Conservation (phyloP, 225 moss, liverwort and hornwort genomes). For the Pleurozium schreberi region DNA sequence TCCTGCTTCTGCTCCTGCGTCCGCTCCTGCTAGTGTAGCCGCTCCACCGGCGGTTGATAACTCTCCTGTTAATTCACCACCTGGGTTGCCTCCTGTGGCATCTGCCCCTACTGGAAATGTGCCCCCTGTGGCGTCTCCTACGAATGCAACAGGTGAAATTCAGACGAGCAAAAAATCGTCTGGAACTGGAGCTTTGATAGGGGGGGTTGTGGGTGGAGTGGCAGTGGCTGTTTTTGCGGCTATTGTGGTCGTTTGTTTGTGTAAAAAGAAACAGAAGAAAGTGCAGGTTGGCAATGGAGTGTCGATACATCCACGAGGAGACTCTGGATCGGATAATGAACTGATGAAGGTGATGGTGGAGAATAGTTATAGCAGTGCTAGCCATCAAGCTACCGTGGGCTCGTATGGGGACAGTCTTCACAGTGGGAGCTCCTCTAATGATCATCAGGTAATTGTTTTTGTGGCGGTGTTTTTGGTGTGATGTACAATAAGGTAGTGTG, state of each 20-base stretch:
- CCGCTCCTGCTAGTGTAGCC: background rate
- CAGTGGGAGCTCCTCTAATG: constrained; percentile 18
- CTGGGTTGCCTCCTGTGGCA: background rate
- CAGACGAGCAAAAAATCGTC: background rate
- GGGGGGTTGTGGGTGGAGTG: constrained; percentile 10
- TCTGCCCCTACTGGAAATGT: background rate
- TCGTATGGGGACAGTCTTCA: constrained; percentile 19
- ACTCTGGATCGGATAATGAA: constrained; percentile 24
- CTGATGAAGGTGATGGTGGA: constrained; percentile 29
- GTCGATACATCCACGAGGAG: constrained; percentile 19
- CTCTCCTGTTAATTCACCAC: background rate
- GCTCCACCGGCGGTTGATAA: background rate
- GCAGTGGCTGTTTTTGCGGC: background rate
- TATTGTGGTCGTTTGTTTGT: background rate
- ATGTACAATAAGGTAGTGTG: background rate
- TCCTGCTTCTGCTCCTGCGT: background rate
- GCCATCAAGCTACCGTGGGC: constrained; percentile 23
- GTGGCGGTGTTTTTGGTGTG: background rate
- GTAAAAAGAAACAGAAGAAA: background rate
- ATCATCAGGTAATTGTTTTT: constrained; percentile 13
- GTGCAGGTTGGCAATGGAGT: background rate
- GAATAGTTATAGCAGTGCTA: constrained; percentile 22
- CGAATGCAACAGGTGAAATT: background rate
- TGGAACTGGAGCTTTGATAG: constrained; percentile 1
- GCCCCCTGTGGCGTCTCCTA: background rate